These are phyloP conservation scores for Aspergillus sp. DNA, from an alignment of 2,329 filamentous ascomycete genomes.

Conservation along the genomic window DNA sequence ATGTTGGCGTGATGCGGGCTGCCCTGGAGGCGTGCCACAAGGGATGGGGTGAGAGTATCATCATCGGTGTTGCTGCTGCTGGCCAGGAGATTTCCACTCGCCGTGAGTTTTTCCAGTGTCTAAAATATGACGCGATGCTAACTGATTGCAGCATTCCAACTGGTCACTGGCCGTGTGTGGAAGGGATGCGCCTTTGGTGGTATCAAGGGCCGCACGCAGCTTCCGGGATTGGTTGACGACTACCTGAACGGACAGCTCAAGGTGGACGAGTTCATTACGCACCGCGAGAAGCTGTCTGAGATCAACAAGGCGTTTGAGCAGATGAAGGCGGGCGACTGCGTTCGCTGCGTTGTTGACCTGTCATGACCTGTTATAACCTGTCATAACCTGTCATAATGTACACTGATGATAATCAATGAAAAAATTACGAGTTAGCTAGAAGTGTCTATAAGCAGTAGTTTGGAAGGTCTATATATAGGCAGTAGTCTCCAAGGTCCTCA, in stretches of 20 bases:
- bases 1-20: slow-evolving; percentile 91
- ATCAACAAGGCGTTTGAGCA: slow-evolving; percentile 90
- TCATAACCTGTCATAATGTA: slow-evolving; percentile 39
- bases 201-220: slow-evolving; percentile 94
- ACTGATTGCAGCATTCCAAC: slow-evolving; percentile 76
- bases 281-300: slow-evolving; percentile 76
- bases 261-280: slow-evolving; percentile 99
- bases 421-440: neutral
- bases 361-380: neutral
- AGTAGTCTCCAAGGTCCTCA: neutral
- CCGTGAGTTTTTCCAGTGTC: slow-evolving; percentile 63
- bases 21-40: slow-evolving; percentile 98
- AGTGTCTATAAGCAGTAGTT: neutral
- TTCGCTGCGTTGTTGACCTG: slow-evolving; percentile 82
- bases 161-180: slow-evolving; percentile 97
- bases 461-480: neutral
- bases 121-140: slow-evolving; percentile 17
- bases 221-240: slow-evolving; percentile 82
- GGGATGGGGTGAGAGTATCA: slow-evolving; percentile 96
- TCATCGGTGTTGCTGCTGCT: slow-evolving; percentile 95
- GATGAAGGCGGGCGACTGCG: slow-evolving; percentile 97
- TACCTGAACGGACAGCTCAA: slow-evolving; percentile 89
- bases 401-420: neutral
- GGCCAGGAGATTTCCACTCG: slow-evolving; percentile 93
- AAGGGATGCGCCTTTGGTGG: slow-evolving; percentile 97